Percentiles rank a stretch among this genome's conserved stretches.
phyloP scores from a whole-genome alignment of 164 flowering plant genomes.

The Vitis labrusca region DNA sequence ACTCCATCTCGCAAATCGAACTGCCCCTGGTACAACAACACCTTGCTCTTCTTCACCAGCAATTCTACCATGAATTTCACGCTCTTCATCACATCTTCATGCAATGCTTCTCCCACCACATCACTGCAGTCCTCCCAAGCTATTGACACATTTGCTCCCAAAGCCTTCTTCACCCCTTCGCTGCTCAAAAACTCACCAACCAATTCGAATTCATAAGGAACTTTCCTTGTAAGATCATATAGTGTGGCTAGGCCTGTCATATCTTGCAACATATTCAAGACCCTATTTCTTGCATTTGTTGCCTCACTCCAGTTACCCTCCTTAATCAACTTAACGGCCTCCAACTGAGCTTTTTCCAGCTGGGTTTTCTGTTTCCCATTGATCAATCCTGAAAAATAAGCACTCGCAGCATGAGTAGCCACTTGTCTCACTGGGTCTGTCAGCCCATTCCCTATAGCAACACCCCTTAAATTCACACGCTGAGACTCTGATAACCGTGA shows the following conservation, averaged over 20 bases:
- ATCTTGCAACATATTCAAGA: slow-evolving; percentile 25
- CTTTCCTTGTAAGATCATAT: slow-evolving; percentile 38
- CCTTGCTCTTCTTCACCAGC: slow-evolving; percentile 49
- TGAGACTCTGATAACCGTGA: slow-evolving; percentile 3
- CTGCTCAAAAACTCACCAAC: slow-evolving; percentile 35
- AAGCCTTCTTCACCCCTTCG: slow-evolving; percentile 42
- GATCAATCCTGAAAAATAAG: slow-evolving; percentile 59
- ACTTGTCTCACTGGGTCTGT: slow-evolving; percentile 73
- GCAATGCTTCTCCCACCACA: slow-evolving; percentile 43
- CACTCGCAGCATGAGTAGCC: slow-evolving; percentile 52
- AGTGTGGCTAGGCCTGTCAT: slow-evolving; percentile 62
- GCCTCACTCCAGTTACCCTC: slow-evolving; percentile 50
- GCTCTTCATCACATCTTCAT: slow-evolving; percentile 85
- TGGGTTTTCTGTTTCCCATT: slow-evolving; percentile 53
- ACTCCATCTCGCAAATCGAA: slow-evolving; percentile 70
- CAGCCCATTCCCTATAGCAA: slow-evolving; percentile 75
- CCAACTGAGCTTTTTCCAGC: slow-evolving; percentile 37
- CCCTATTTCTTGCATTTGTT: slow-evolving; percentile 38
- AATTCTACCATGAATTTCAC: slow-evolving; percentile 66
- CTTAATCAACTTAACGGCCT: slow-evolving; percentile 21
- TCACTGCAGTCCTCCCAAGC: slow-evolving; percentile 59
- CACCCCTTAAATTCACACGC: slow-evolving; percentile 42
- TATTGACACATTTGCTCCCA: slow-evolving; percentile 43
- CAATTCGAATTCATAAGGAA: slow-evolving; percentile 39
- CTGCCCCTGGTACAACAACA: slow-evolving; percentile 55